Base-by-base conservation (phyloP, 805 yeast species). In the Starmerella floricola region DNA sequence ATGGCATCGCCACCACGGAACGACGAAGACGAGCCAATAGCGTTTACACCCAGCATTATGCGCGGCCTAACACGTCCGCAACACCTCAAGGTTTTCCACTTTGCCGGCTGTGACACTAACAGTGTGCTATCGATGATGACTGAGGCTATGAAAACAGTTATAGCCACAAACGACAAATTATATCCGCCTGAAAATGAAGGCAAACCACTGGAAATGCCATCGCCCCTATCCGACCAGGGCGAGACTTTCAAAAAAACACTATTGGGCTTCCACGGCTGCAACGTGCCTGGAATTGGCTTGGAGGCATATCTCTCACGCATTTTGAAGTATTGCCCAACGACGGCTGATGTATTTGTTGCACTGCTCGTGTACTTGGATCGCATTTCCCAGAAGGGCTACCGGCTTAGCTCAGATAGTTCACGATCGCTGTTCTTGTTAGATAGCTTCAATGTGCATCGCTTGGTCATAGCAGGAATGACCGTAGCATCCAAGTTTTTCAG, bases 251-350 rank as follows among this genome's bases (percentile, higher is more conserved):
- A 49, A 31, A 34, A 18, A 11, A 39, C 55, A 18, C 83, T 88
- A 3, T 65, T 88, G 44, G 91, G 95, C 35, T 91, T 91, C 60
- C 95, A 86, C 61, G 98, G 98, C 15, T 78, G 94, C 45, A 93
- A 88, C 57, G 79, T 91, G 8, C 98, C 98, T 1, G 95, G 93
- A n/a, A 91, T 91, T 41, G 75, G 87, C 11, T 70, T 91, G 36
- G 86, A 85, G 55, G 91, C 94, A 17, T 91, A 91, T 59, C 69
- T 91, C 46, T 73, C 84, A 33, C 76, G 98, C 57, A 88, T 91
- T 23, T 73, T 88, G 59, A 88, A 88, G 62, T 91, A 91, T 63
- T 91, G 99, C 61, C 97, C 99, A 0, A 91, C 91, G n/a, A 87
- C 98, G 2, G 88, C 88, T 62, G 97, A 91, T 59, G 97, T 91